Evolutionary conservation across 2,329 filamentous ascomycete species (phyloP).

Genomic region (Orbilia quercus): DNA sequence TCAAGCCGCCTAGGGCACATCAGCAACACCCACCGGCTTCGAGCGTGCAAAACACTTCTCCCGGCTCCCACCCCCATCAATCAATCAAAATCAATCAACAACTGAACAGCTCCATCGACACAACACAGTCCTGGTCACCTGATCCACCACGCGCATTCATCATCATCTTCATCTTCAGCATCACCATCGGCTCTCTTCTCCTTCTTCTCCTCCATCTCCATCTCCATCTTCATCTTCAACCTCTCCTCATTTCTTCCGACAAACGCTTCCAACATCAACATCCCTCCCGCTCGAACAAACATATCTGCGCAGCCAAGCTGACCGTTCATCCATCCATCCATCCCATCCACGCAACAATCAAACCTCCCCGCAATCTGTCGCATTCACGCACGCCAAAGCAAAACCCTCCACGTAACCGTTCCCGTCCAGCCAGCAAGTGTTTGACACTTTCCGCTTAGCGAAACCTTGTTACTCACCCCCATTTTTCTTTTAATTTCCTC

Average conservation of each 20-base stretch:
- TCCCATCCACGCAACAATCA: neutral
- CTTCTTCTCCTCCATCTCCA: neutral
- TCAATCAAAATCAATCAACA: too few species aligned
- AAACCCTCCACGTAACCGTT: constrained; percentile 22
- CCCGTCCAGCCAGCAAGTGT: constrained; percentile 27
- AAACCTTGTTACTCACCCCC: constrained; percentile 54
- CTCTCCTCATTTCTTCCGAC: neutral
- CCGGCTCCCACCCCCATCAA: neutral
- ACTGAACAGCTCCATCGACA: too few species aligned
- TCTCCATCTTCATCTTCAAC: too few species aligned
- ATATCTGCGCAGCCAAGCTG: constrained; percentile 1
- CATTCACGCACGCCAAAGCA: neutral
- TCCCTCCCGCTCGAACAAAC: constrained; percentile 4
- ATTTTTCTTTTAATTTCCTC: constrained; percentile 23
- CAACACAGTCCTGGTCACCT: neutral
- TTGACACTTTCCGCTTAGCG: constrained; percentile 42
- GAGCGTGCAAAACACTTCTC: constrained; percentile 5
- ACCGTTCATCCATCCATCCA: constrained; percentile 7
- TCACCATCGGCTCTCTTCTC: constrained; percentile 10
- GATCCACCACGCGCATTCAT: neutral
- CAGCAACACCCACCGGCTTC: neutral
- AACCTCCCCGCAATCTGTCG: neutral
- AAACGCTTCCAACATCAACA: neutral
- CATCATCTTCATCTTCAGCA: neutral
- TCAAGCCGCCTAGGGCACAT: constrained; percentile 12